Evolutionary conservation across 1,284 basidiomycete genomes (phyloP).

Genomic region (Puccinia hordei): DNA sequence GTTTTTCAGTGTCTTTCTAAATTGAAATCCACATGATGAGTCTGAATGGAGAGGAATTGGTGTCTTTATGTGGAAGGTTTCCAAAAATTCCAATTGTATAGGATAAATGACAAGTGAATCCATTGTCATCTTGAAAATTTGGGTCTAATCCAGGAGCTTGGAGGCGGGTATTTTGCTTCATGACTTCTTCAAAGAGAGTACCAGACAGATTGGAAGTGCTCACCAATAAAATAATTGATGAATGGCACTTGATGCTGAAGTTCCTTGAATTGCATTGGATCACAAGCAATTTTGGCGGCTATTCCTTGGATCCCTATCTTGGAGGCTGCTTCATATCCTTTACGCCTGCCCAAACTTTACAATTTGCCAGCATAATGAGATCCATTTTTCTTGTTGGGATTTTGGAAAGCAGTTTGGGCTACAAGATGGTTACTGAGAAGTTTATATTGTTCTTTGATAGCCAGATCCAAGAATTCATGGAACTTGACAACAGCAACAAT

Average conservation of each 20-base stretch:
- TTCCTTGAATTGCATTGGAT: background rate
- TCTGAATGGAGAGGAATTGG: background rate
- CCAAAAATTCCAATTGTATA: background rate
- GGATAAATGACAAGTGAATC: constrained; percentile 2
- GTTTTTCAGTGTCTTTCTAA: background rate
- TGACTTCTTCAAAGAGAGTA: background rate
- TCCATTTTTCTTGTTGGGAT: background rate
- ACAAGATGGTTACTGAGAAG: background rate
- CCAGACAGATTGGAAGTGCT: background rate
- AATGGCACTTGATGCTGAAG: background rate
- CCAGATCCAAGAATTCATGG: background rate
- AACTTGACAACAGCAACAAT: background rate
- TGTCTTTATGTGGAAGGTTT: background rate
- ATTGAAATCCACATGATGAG: background rate
- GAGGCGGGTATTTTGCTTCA: background rate
- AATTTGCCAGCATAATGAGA: background rate
- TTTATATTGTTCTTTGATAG: background rate
- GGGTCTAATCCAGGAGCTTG: background rate
- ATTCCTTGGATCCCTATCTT: background rate
- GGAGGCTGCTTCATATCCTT: background rate
- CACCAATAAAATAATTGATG: background rate
- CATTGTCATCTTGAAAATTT: background rate
- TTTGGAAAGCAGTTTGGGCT: background rate
- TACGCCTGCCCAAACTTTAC: background rate
- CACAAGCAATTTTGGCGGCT: background rate